These are phyloP conservation scores for Polychytrium aggregatum DNA, from an alignment of 192 early-diverging fungal species.

Conservation along the genomic window DNA sequence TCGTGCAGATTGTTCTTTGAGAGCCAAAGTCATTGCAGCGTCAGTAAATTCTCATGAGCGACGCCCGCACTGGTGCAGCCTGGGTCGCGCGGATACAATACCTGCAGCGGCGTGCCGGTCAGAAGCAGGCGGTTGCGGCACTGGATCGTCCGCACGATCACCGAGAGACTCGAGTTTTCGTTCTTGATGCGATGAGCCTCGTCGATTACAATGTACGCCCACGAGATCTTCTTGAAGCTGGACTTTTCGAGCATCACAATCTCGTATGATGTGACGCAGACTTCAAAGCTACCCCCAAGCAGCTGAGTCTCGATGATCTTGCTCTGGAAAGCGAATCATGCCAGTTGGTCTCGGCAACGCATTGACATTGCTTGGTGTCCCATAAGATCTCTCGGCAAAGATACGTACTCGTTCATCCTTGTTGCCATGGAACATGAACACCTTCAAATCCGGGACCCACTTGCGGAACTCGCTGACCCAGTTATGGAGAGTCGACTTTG, in stretches of 20 bases:
- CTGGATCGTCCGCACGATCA: slow-evolving; percentile 84
- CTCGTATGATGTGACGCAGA: slow-evolving; percentile 95
- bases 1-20: slow-evolving; percentile 87
- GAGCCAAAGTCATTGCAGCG: neutral
- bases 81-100: neutral
- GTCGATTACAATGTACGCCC: slow-evolving; percentile 71
- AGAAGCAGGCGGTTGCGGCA: slow-evolving; percentile 82
- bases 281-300: slow-evolving; percentile 53
- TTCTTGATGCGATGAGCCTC: slow-evolving; percentile 78
- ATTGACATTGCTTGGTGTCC: slow-evolving; percentile 5
- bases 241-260: slow-evolving; percentile 87
- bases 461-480: slow-evolving; percentile 85
- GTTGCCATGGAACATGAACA: slow-evolving; percentile 83
- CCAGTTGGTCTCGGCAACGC: neutral
- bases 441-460: slow-evolving; percentile 83
- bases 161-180: slow-evolving; percentile 90
- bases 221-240: slow-evolving; percentile 63
- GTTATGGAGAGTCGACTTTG: slow-evolving; percentile 94
- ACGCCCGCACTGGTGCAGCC: neutral
- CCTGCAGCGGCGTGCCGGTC: slow-evolving; percentile 89
- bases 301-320: slow-evolving; percentile 20
- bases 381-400: neutral
- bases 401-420: slow-evolving; percentile 67
- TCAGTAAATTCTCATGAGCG: too few species aligned
- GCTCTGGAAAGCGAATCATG: too few species aligned